Base-by-base conservation (phyloP, 2,329 filamentous ascomycete species). In the Talaromyces sp. region DNA sequence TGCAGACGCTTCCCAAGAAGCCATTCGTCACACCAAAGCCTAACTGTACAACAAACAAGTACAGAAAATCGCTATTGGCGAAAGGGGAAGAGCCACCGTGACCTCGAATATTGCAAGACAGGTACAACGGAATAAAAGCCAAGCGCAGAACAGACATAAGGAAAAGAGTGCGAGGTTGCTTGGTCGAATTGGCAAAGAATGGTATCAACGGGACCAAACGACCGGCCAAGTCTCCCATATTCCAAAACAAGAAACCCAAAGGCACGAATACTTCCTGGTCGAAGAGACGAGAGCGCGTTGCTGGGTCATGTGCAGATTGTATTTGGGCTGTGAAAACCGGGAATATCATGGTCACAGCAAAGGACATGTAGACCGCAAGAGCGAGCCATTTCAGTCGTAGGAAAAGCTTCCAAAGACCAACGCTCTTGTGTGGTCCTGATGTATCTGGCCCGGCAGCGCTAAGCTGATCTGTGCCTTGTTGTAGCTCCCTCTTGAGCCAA, bases 241-340 rank as follows among this genome's bases (percentile, higher is more conserved):
- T 99, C 94, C 94, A 99, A 71, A 94, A 85, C 62, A 97, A 85
- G 75, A 97, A 96, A 3, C 85, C 91, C 0, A 97, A 81, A 0
- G 94, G 92, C 61, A 97, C 92, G 73, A 97, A 99, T 17, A 88
- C 86, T 0, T 86, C 81, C 0, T 90, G 85, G 57, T 86, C 71
- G 59, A 76, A 84, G 65, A 95, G 84, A 17, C 95, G 76, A 31
- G 75, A 70, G 17, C 81, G 61, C 6, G 63, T 74, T 63, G 66
- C 52, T 17, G 64, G 62, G 17, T 66, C 71, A 54, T 67, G 79
- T 61, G 83, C 77, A 2, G 81, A 85, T 24, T 80, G 64, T 57
- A 88, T 88, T 74, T 88, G 85, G 60, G 82, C 78, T 0, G 94
- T 97, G 75, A 95, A 95, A 62, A 97, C 90, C 0, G 94, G 94